Evolutionary conservation across 2,329 filamentous ascomycete species (phyloP).

Genomic region (Colletotrichum sp.): DNA sequence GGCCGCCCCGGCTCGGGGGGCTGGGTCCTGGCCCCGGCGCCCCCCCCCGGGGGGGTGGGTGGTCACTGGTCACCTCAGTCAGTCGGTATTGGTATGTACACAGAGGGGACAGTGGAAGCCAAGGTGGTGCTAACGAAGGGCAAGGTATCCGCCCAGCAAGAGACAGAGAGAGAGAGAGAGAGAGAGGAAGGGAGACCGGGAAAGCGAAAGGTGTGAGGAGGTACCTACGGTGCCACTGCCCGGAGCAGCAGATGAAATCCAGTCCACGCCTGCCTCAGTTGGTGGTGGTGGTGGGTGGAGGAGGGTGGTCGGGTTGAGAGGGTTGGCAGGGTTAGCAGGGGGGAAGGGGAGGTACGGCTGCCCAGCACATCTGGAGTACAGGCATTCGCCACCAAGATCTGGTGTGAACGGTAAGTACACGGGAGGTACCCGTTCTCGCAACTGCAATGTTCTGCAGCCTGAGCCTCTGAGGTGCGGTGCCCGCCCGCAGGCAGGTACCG

Average conservation of each 20-base stretch:
- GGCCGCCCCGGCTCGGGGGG: too few relatives aligned
- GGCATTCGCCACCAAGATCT: not conserved
- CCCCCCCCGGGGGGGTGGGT: not conserved
- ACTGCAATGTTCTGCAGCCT: not conserved
- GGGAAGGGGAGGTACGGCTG: not conserved
- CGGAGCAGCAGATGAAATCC: not conserved
- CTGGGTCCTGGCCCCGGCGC: too few relatives aligned
- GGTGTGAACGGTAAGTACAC: fast-evolving
- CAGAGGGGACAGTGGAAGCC: not conserved
- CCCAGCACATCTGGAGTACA: too few relatives aligned
- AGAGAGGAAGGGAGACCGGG: not conserved
- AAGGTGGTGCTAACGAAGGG: not conserved
- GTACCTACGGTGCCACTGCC: not conserved
- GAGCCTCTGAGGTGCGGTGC: not conserved
- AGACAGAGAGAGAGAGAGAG: not conserved
- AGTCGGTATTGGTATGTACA: not conserved
- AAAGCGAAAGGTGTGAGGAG: constrained; percentile 34
- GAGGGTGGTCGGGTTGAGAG: not conserved
- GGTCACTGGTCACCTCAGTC: not conserved
- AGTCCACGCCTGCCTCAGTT: not conserved
- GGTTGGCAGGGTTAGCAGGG: not conserved
- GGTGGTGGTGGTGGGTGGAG: not conserved
- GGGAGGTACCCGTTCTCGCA: not conserved
- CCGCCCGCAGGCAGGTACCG: not conserved
- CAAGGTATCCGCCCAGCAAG: not conserved